Evolutionary conservation across 306 rosid genomes (phyloP).

Genomic region (Boehmeria nivea): DNA sequence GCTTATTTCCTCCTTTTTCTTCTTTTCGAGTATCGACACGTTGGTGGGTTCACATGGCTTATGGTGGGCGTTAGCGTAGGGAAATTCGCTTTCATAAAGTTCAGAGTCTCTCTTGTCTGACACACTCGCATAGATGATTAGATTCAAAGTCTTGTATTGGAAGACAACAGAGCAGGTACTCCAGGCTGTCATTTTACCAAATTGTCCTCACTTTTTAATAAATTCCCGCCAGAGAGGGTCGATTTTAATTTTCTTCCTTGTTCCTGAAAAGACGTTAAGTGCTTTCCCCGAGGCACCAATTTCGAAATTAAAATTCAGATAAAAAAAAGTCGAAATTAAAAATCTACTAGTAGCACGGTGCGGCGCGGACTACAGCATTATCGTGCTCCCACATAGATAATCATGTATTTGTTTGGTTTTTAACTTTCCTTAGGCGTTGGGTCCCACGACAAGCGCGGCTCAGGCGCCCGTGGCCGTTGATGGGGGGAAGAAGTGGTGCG

Average conservation of each 20-base stretch:
- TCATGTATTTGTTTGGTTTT: neutral
- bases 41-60: too few relatives aligned
- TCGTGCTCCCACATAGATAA: too few relatives aligned
- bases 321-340: neutral
- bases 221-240: neutral
- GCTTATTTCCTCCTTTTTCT: neutral
- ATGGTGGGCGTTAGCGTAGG: neutral
- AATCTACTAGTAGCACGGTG: too few relatives aligned
- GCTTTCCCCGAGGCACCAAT: too few relatives aligned
- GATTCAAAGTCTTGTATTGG: neutral
- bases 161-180: neutral
- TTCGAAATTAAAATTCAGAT: neutral
- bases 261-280: neutral
- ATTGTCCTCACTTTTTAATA: neutral
- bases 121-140: neutral
- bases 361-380: too few relatives aligned
- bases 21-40: neutral
- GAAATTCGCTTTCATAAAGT: neutral
- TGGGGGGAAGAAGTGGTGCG: constrained; percentile 35
- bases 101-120: neutral
- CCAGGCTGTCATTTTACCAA: neutral
- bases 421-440: constrained; percentile 19
- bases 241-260: neutral
- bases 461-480: constrained; percentile 8
- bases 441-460: too few relatives aligned